Conservation (phyloP, 371 early-diverging fungal species). For the Apophysomyces variabilis region DNA sequence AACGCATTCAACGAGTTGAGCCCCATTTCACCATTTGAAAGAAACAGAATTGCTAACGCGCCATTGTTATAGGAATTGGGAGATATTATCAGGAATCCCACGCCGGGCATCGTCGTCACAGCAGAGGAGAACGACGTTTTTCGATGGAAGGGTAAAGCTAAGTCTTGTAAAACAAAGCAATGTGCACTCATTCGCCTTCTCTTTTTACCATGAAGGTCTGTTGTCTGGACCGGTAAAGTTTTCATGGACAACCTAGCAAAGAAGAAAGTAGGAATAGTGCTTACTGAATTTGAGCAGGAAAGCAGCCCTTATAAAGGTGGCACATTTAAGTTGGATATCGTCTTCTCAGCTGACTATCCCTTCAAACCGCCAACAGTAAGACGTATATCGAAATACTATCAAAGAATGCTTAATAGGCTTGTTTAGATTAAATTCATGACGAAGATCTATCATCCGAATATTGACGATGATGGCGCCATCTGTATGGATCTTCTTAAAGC, state of each 20-base stretch:
- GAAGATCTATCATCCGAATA: constrained; percentile 93
- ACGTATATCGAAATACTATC: background rate
- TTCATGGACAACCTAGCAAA: too few relatives aligned
- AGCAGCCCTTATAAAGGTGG: constrained; percentile 86
- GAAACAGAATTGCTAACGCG: too few relatives aligned
- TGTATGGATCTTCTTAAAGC: constrained; percentile 82
- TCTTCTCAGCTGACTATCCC: constrained; percentile 87
- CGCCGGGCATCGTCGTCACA: constrained; percentile 69
- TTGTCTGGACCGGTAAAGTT: constrained; percentile 46
- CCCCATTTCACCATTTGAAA: background rate
- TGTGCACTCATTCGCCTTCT: background rate
- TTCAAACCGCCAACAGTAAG: constrained; percentile 90
- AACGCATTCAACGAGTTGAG: constrained; percentile 50
- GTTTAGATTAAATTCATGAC: constrained; percentile 82
- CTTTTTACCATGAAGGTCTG: constrained; percentile 20
- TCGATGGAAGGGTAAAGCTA: constrained; percentile 75
- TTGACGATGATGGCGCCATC: constrained; percentile 85
- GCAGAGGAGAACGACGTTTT: constrained; percentile 70
- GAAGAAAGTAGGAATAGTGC: background rate
- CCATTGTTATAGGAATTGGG: constrained; percentile 65
- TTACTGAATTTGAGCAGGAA: constrained; percentile 25
- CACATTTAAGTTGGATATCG: constrained; percentile 79
- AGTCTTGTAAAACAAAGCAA: too few relatives aligned
- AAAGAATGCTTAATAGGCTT: background rate
- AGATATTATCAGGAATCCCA: constrained; percentile 72